Evolutionary conservation across 1,284 basidiomycete genomes (phyloP).

Genomic region (Phylloboletellus chloephorus): DNA sequence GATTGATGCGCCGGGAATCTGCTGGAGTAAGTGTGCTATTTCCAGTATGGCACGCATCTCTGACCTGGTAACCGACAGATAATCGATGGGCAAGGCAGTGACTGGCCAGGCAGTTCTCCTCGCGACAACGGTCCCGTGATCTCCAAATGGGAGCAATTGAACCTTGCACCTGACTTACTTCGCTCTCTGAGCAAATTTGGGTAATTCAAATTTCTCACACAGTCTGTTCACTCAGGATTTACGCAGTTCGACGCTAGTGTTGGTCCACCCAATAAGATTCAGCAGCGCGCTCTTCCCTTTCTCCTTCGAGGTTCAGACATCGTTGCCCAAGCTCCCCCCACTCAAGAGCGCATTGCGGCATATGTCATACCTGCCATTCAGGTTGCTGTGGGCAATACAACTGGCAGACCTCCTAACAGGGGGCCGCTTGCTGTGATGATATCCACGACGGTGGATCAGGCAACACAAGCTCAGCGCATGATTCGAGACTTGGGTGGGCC

Average conservation of each 20-base stretch:
- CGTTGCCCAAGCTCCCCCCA: constrained; percentile 97
- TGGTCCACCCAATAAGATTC: constrained; percentile 97
- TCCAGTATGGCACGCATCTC: neutral
- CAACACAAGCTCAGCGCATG: constrained; percentile 96
- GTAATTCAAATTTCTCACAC: constrained; percentile 41
- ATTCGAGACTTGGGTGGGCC: constrained; percentile 90
- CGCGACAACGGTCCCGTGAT: constrained; percentile 81
- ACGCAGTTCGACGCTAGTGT: constrained; percentile 48
- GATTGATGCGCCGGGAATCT: constrained; percentile 68
- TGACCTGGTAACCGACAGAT: constrained; percentile 35
- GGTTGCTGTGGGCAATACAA: constrained; percentile 64
- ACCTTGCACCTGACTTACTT: constrained; percentile 81
- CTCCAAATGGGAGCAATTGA: constrained; percentile 94
- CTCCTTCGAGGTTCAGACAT: constrained; percentile 91
- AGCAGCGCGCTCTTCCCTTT: constrained; percentile 93
- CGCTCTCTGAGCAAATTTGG: constrained; percentile 91
- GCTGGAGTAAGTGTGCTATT: constrained; percentile 49
- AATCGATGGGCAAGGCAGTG: constrained; percentile 48
- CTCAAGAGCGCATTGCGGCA: constrained; percentile 95
- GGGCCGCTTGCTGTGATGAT: constrained; percentile 90
- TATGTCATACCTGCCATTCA: constrained; percentile 95
- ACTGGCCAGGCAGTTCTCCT: constrained; percentile 46
- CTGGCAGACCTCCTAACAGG: constrained; percentile 50
- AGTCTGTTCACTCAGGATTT: constrained; percentile 12
- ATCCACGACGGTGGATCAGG: constrained; percentile 97